Conservation (phyloP, 1,284 basidiomycete species). For the Cryptococcus hybrid region DNA sequence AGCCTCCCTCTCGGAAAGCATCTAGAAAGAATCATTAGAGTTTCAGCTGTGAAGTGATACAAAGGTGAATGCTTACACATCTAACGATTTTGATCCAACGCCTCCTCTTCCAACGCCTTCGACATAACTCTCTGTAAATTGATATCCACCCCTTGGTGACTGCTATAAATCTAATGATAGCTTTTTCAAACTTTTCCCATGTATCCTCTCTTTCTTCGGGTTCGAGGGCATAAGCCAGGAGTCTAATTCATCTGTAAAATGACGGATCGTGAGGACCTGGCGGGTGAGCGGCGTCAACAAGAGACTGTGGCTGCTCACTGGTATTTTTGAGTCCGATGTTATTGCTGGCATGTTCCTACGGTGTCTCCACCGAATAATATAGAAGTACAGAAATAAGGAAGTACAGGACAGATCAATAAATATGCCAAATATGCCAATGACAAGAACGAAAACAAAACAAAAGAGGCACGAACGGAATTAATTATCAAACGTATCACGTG, state of each 20-base stretch:
- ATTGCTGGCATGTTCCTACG: too few relatives aligned
- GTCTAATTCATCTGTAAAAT: slow-evolving; percentile 44
- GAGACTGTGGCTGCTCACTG: slow-evolving; percentile 20
- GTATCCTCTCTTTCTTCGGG: slow-evolving; percentile 48
- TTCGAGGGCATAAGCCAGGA: slow-evolving; percentile 35
- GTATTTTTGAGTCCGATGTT: slow-evolving; percentile 36
- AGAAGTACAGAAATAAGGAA: neutral
- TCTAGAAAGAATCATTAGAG: slow-evolving; percentile 25
- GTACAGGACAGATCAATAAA: neutral
- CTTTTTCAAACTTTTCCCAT: slow-evolving; percentile 50
- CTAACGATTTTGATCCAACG: slow-evolving; percentile 40
- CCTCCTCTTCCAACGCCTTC: slow-evolving; percentile 46
- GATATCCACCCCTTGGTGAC: slow-evolving; percentile 48
- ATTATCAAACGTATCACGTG: slow-evolving; percentile 1
- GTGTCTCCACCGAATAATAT: neutral
- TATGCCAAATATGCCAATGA: neutral
- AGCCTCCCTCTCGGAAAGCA: slow-evolving; percentile 54
- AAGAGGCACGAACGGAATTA: slow-evolving; percentile 5
- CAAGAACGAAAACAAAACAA: slow-evolving; percentile 8
- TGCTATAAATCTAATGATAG: slow-evolving; percentile 45
- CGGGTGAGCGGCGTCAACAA: too few relatives aligned
- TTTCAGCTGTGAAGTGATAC: neutral
- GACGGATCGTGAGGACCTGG: slow-evolving; percentile 30
- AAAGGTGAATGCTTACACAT: slow-evolving; percentile 35
- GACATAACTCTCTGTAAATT: slow-evolving; percentile 41